Evolutionary conservation across 371 early-diverging fungal species (phyloP).

Genomic region (Rhizopus stolonifer): DNA sequence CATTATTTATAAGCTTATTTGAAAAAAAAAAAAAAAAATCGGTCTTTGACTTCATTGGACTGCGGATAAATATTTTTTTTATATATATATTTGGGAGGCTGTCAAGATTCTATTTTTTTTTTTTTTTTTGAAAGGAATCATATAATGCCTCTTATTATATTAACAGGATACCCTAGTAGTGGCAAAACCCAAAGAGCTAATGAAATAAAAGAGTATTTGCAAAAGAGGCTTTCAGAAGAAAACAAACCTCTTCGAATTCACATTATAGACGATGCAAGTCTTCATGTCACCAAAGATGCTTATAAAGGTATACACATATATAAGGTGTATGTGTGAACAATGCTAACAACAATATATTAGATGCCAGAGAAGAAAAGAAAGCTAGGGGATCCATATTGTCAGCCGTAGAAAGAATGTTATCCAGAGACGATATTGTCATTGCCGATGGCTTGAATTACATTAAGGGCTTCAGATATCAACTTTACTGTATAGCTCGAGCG

Average conservation of each 20-base stretch:
- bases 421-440: slow-evolving; percentile 84
- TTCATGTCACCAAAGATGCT: slow-evolving; percentile 62
- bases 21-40: no score
- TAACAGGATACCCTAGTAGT: slow-evolving; percentile 87
- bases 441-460: slow-evolving; percentile 95
- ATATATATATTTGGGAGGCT: no score
- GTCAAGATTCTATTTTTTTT: no score
- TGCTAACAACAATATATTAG: slow-evolving; percentile 7
- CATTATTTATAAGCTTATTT: no score
- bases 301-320: slow-evolving; percentile 56
- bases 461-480: slow-evolving; percentile 96
- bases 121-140: background rate
- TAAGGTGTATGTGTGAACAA: background rate
- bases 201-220: slow-evolving; percentile 68
- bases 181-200: slow-evolving; percentile 87
- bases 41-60: no score
- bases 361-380: slow-evolving; percentile 84
- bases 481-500: slow-evolving; percentile 89
- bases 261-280: slow-evolving; percentile 77
- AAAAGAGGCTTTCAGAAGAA: slow-evolving; percentile 49
- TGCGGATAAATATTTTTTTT: no score
- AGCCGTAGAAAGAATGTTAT: slow-evolving; percentile 83
- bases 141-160: slow-evolving; percentile 87
- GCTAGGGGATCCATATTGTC: slow-evolving; percentile 88
- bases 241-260: slow-evolving; percentile 57